Conservation (phyloP, 2,329 filamentous ascomycete genomes). For the Aspergillus quadrilineatus region DNA sequence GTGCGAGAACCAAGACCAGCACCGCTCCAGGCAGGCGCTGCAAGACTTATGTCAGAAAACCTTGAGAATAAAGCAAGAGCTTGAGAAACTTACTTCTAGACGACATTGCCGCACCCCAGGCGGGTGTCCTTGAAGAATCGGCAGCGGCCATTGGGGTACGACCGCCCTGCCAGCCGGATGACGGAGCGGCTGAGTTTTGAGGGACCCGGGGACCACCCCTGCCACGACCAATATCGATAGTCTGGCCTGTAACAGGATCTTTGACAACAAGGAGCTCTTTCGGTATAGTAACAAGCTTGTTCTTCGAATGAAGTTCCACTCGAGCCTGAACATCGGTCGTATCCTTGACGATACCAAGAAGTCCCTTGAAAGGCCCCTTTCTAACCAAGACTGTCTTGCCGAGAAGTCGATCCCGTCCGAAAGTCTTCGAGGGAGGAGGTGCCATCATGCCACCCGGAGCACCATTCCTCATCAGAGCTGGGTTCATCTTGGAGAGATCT, state of each 20-base stretch:
- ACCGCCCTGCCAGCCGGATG: constrained; percentile 61
- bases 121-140: constrained; percentile 69
- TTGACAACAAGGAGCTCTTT: constrained; percentile 82
- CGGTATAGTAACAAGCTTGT: constrained; percentile 81
- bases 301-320: constrained; percentile 91
- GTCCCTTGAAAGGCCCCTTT: constrained; percentile 85
- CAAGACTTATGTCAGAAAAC: too few species aligned
- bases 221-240: constrained; percentile 67
- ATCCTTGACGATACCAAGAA: constrained; percentile 94
- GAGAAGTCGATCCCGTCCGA: constrained; percentile 77
- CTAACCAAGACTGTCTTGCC: constrained; percentile 89
- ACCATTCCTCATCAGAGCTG: constrained; percentile 72
- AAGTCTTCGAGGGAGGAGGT: constrained; percentile 62
- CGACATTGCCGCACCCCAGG: constrained; percentile 64
- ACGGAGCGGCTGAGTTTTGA: constrained; percentile 49
- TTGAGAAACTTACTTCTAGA: constrained; percentile 39
- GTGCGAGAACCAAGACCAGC: constrained; percentile 46
- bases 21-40: constrained; percentile 43
- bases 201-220: constrained; percentile 46
- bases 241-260: constrained; percentile 72
- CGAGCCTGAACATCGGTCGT: constrained; percentile 82
- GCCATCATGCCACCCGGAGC: constrained; percentile 54
- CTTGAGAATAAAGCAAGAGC: too few species aligned
- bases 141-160: constrained; percentile 65
- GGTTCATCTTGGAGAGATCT: constrained; percentile 89